Percentiles rank a stretch among this genome's conserved stretches.
Conservation (phyloP, 2,329 filamentous ascomycete genomes). For the Fonsecaea multimorphosa region DNA sequence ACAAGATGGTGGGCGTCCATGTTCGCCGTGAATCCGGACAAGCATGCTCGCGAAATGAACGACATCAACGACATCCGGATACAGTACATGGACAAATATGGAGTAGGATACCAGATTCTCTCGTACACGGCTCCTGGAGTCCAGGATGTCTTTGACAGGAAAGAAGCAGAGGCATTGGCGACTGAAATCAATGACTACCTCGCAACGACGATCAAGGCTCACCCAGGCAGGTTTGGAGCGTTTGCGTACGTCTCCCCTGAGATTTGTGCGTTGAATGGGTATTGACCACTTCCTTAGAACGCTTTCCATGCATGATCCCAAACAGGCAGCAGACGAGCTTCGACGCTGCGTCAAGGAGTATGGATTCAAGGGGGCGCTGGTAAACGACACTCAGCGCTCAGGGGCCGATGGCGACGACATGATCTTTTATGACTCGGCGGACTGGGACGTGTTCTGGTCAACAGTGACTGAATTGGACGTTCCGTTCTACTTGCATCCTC, state of each 20-base stretch:
- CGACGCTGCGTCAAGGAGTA: constrained; percentile 59
- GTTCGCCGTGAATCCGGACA: constrained; percentile 65
- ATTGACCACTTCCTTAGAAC: constrained; percentile 28
- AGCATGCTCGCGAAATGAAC: constrained; percentile 63
- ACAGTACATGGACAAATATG: constrained; percentile 39
- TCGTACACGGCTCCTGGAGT: constrained; percentile 42
- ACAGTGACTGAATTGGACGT: constrained; percentile 39
- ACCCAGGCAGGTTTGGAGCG: constrained; percentile 49
- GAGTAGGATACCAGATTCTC: constrained; percentile 42
- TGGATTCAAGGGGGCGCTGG: constrained; percentile 67
- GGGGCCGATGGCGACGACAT: constrained; percentile 64
- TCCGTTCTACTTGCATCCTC: constrained; percentile 41
- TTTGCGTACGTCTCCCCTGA: constrained; percentile 43
- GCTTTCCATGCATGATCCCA: constrained; percentile 53
- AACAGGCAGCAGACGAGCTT: constrained; percentile 49
- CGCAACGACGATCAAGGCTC: constrained; percentile 36
- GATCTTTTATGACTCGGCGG: constrained; percentile 68
- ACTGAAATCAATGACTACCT: constrained; percentile 43
- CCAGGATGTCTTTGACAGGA: constrained; percentile 40
- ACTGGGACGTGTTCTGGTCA: constrained; percentile 58
- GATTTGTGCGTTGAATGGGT: background rate
- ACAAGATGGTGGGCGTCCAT: constrained; percentile 67
- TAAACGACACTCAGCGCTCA: constrained; percentile 67
- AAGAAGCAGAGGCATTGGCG: constrained; percentile 40
- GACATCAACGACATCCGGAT: constrained; percentile 34